These are phyloP conservation scores for Penicillium bovifimosum DNA, from an alignment of 495 filamentous ascomycete genomes.

Conservation along the genomic window DNA sequence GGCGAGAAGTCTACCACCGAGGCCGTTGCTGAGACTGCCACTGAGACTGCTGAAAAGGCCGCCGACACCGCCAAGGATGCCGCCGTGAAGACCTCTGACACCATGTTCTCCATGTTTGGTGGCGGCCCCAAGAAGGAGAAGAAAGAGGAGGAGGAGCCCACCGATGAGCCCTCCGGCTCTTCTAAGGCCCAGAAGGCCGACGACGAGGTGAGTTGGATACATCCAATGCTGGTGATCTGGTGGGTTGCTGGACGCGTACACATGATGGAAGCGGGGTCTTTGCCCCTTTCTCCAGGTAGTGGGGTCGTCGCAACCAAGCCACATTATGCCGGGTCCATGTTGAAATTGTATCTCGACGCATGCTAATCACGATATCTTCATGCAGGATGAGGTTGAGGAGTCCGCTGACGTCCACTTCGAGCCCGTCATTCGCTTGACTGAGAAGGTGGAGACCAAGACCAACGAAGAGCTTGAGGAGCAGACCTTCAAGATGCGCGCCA, in stretches of 20 bases:
- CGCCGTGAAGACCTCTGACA: constrained; percentile 57
- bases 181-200: constrained; percentile 73
- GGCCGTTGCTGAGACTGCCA: constrained; percentile 35
- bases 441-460: constrained; percentile 95
- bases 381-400: constrained; percentile 63
- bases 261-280: constrained; percentile 4
- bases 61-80: constrained; percentile 45
- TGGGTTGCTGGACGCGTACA: neutral
- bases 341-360: neutral
- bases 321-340: neutral
- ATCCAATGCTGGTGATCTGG: constrained; percentile 10
- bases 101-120: constrained; percentile 96
- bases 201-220: constrained; percentile 40
- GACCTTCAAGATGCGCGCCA: constrained; percentile 98
- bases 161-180: constrained; percentile 76
- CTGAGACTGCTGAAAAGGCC: constrained; percentile 37
- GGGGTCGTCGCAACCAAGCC: constrained; percentile 4
- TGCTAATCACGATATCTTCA: constrained; percentile 5
- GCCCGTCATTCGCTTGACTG: constrained; percentile 87
- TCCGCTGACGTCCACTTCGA: constrained; percentile 94
- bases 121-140: constrained; percentile 76
- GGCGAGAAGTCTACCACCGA: constrained; percentile 35
- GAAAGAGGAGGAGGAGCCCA: constrained; percentile 78
- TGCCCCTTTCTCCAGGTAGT: constrained; percentile 5
- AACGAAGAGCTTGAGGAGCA: constrained; percentile 98